These are phyloP conservation scores for Metrosideros polymorpha DNA, from an alignment of 441 rosid species.

Conservation along the genomic window DNA sequence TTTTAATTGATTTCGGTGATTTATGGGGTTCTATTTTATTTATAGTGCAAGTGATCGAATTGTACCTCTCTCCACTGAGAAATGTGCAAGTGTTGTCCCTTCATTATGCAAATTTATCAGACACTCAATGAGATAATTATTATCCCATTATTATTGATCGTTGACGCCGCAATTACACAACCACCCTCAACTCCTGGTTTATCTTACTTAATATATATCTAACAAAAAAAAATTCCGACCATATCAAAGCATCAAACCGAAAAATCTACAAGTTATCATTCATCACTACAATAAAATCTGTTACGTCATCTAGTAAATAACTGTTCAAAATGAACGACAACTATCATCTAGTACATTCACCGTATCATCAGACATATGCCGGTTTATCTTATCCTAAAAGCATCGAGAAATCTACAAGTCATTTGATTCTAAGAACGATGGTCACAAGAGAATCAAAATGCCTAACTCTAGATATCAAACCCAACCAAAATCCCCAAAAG, in stretches of 20 bases:
- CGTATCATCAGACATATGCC: no score
- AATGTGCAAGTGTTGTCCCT: neutral
- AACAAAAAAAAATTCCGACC: neutral
- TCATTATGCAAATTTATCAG: neutral
- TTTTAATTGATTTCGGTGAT: neutral
- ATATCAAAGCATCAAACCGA: neutral
- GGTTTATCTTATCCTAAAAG: no score
- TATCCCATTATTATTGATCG: neutral
- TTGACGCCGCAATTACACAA: neutral
- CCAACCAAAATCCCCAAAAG: neutral
- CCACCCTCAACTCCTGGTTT: neutral
- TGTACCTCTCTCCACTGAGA: neutral
- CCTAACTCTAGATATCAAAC: neutral
- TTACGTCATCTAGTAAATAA: neutral
- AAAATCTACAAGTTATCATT: neutral
- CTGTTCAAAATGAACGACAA: neutral
- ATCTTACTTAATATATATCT: neutral
- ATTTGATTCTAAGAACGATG: no score
- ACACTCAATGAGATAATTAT: neutral
- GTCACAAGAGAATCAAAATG: neutral
- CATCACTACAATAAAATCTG: neutral
- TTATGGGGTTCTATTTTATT: neutral
- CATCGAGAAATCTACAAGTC: no score
- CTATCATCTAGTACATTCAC: no score
- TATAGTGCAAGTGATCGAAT: neutral